Evolutionary conservation across 495 filamentous ascomycete species (phyloP).

Genomic region (Durotheca rogersii): DNA sequence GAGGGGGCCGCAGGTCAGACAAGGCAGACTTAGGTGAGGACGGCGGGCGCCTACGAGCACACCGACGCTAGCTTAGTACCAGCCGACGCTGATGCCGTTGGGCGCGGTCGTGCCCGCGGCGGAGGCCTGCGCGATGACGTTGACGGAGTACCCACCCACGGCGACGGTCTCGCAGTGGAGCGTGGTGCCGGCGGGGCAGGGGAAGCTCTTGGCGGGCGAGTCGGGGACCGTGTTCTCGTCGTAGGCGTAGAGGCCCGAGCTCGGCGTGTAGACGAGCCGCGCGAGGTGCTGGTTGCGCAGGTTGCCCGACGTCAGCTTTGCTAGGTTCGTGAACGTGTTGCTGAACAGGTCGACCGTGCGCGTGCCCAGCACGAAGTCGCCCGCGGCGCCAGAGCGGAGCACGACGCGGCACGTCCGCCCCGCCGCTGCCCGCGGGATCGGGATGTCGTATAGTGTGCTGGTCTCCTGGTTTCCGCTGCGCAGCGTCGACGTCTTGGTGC

Average conservation of each 20-base stretch:
- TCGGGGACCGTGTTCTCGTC: conserved; percentile 17
- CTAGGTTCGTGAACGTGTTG: conserved; percentile 27
- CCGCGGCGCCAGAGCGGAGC: conserved; percentile 6
- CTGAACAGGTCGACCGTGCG: conserved; percentile 25
- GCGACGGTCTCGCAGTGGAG: conserved; percentile 30
- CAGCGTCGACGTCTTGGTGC: conserved; percentile 4
- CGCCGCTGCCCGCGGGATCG: conserved; percentile 19
- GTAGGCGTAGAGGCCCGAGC: conserved; percentile 25
- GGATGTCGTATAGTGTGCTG: conserved; percentile 33
- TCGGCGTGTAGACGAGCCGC: conserved; percentile 16
- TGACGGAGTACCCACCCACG: conserved; percentile 21
- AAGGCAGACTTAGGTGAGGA: too few relatives aligned
- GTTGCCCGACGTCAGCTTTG: conserved; percentile 17
- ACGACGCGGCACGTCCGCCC: conserved; percentile 31
- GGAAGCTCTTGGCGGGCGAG: conserved; percentile 22
- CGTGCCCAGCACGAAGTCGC: conserved; percentile 17
- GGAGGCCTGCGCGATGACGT: conserved; percentile 28
- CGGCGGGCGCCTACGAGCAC: too few relatives aligned
- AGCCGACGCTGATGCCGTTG: conserved; percentile 29
- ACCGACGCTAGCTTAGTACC: conserved; percentile 15
- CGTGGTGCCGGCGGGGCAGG: conserved; percentile 22
- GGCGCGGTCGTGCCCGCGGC: conserved; percentile 17
- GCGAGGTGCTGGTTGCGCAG: conserved; percentile 25
- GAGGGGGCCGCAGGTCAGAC: too few relatives aligned
- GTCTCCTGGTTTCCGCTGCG: conserved; percentile 21